Percentiles rank a stretch among this genome's conserved stretches.
phyloP scores from a whole-genome alignment of 306 rosid genomes.

The Casuarina cunninghamiana region DNA sequence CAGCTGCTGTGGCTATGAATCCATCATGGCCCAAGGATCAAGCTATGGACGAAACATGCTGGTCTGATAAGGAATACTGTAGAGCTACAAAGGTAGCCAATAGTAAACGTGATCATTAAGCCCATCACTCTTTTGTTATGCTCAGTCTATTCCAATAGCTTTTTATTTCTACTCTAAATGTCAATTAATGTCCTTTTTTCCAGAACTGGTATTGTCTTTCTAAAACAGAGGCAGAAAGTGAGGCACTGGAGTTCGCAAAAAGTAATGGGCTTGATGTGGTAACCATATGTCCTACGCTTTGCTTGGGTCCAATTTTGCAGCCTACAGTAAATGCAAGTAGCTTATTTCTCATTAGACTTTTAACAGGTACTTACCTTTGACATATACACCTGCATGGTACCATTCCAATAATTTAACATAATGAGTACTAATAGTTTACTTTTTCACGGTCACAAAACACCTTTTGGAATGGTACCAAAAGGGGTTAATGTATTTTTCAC shows the following conservation, averaged over 20 bases:
- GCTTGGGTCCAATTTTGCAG: too few species aligned
- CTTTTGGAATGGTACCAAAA: background rate
- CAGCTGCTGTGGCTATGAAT: slow-evolving; percentile 30
- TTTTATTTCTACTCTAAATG: background rate
- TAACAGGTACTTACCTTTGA: background rate
- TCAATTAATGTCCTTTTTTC: background rate
- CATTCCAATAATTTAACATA: background rate
- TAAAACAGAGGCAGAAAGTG: too few species aligned
- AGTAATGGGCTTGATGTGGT: too few species aligned
- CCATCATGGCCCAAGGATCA: slow-evolving; percentile 39
- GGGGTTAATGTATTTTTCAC: background rate
- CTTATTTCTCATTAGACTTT: too few species aligned
- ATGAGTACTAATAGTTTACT: too few species aligned
- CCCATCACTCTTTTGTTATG: background rate
- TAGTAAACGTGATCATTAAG: background rate
- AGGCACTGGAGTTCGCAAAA: too few species aligned
- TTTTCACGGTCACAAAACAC: background rate
- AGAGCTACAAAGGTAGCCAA: slow-evolving; percentile 35
- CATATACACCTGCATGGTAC: slow-evolving; percentile 6
- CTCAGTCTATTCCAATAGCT: background rate
- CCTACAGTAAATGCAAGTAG: too few species aligned
- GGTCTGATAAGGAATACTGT: slow-evolving; percentile 51
- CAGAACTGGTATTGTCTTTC: too few species aligned
- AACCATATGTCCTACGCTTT: too few species aligned
- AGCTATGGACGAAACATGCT: slow-evolving; percentile 42